phyloP scores from a whole-genome alignment of 2,329 filamentous ascomycete species.

The Beauveria varroae region DNA sequence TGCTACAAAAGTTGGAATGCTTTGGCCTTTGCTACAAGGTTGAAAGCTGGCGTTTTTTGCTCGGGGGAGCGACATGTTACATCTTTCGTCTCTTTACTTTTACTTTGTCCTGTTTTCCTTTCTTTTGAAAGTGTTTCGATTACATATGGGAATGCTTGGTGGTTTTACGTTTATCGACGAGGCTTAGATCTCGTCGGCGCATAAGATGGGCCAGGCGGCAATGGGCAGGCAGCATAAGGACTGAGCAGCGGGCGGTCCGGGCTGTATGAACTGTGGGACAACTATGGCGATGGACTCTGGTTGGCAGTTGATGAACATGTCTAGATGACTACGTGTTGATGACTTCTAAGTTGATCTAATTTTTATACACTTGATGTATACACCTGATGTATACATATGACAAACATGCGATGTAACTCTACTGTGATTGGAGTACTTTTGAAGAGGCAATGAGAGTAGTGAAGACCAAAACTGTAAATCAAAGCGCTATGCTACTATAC shows the following conservation, averaged over 20 bases:
- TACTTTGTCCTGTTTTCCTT: neutral
- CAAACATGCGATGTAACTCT: neutral
- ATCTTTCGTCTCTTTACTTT: neutral
- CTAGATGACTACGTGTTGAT: constrained; percentile 6
- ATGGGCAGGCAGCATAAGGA: neutral
- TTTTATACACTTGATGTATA: neutral
- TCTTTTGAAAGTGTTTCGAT: neutral
- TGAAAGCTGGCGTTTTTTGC: constrained; percentile 8
- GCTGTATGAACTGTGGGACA: constrained; percentile 14
- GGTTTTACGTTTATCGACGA: neutral
- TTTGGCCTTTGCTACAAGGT: constrained; percentile 1
- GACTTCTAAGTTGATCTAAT: neutral
- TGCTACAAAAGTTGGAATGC: neutral
- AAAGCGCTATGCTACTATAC: too few species aligned
- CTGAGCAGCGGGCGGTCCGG: constrained; percentile 8
- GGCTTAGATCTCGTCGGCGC: constrained; percentile 1
- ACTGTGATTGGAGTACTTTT: neutral
- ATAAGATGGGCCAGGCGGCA: neutral
- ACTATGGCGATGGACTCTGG: constrained; percentile 7
- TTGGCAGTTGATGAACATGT: constrained; percentile 12
- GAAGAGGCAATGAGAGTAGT: too few species aligned
- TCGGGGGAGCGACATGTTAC: neutral
- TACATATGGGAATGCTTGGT: neutral
- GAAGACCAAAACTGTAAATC: too few species aligned
- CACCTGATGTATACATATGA: constrained; percentile 1